A percentile compares a stretch with the other conserved stretches of the same genome.
phyloP scores from a whole-genome alignment of 768 basidiomycete genomes.

The Trichaptum fuscoviolaceum region DNA sequence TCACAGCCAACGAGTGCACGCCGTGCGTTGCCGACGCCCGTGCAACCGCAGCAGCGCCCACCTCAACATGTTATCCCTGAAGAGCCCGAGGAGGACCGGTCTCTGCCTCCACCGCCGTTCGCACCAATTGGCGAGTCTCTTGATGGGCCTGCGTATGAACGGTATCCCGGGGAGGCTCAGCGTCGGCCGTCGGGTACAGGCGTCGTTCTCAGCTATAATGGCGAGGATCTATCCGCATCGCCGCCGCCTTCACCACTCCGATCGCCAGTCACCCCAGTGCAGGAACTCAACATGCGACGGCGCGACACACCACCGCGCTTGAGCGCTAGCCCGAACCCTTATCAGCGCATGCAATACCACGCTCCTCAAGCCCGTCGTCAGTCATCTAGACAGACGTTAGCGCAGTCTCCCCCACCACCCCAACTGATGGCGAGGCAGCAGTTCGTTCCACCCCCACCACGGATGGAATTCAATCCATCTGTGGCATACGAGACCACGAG shows the following conservation, averaged over 20 bases:
- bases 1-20: neutral
- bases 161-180: constrained; percentile 20
- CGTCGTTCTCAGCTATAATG: neutral
- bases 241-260: constrained; percentile 17
- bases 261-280: constrained; percentile 13
- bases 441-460: constrained; percentile 6
- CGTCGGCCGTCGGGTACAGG: constrained; percentile 14
- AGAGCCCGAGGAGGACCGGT: constrained; percentile 13
- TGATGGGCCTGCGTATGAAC: constrained; percentile 34
- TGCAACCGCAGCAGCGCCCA: neutral
- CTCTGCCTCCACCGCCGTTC: constrained; percentile 36
- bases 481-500: constrained; percentile 36
- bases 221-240: constrained; percentile 10
- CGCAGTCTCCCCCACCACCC: constrained; percentile 5
- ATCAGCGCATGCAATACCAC: constrained; percentile 15
- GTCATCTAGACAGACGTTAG: constrained; percentile 16
- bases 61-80: constrained; percentile 5
- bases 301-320: constrained; percentile 13
- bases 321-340: constrained; percentile 12
- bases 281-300: constrained; percentile 5
- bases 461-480: constrained; percentile 37
- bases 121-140: constrained; percentile 28
- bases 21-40: neutral
- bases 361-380: constrained; percentile 8
- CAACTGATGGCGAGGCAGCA: constrained; percentile 4